A percentile compares a stretch with the other conserved stretches of the same genome.
Evolutionary conservation across 805 yeast genomes (phyloP).

Genomic region (Maudiozyma serrabonitensis): DNA sequence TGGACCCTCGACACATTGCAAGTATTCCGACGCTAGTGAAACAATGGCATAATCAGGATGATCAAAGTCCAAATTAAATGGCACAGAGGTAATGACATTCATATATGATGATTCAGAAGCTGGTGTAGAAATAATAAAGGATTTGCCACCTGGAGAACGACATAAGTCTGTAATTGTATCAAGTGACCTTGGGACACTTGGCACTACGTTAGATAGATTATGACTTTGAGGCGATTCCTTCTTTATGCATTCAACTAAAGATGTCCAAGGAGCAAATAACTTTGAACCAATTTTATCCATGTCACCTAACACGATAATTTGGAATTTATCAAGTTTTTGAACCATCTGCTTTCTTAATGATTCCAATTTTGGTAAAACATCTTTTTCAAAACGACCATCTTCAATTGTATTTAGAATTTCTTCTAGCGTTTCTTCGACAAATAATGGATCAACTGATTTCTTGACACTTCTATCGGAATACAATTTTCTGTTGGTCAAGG

Average conservation of each 20-base stretch:
- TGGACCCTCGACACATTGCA: slow-evolving; percentile 90
- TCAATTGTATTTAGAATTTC: slow-evolving; percentile 41
- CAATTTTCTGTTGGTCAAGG: slow-evolving; percentile 46
- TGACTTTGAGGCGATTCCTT: not conserved
- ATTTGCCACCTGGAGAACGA: slow-evolving; percentile 37
- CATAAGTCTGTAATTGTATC: slow-evolving; percentile 52
- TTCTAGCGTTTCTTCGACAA: slow-evolving; percentile 49
- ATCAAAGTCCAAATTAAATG: slow-evolving; percentile 33
- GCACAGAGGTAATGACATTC: slow-evolving; percentile 48
- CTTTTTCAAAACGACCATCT: slow-evolving; percentile 39
- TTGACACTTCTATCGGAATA: slow-evolving; percentile 53
- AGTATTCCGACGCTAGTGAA: slow-evolving; percentile 61
- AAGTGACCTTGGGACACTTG: slow-evolving; percentile 43
- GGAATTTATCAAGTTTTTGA: slow-evolving; percentile 45
- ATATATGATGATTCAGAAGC: slow-evolving; percentile 77
- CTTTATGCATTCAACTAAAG: slow-evolving; percentile 11
- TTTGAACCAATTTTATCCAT: slow-evolving; percentile 34
- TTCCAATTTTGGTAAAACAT: slow-evolving; percentile 26
- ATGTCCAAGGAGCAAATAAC: slow-evolving; percentile 20
- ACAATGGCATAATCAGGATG: slow-evolving; percentile 60
- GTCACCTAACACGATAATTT: slow-evolving; percentile 67
- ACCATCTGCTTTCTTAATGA: slow-evolving; percentile 44
- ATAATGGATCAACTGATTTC: slow-evolving; percentile 55
- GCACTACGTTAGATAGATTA: slow-evolving; percentile 7
- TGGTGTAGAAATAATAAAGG: slow-evolving; percentile 62